phyloP scores from a whole-genome alignment of 2,329 filamentous ascomycete species.

The Phaeoacremonium minimum region DNA sequence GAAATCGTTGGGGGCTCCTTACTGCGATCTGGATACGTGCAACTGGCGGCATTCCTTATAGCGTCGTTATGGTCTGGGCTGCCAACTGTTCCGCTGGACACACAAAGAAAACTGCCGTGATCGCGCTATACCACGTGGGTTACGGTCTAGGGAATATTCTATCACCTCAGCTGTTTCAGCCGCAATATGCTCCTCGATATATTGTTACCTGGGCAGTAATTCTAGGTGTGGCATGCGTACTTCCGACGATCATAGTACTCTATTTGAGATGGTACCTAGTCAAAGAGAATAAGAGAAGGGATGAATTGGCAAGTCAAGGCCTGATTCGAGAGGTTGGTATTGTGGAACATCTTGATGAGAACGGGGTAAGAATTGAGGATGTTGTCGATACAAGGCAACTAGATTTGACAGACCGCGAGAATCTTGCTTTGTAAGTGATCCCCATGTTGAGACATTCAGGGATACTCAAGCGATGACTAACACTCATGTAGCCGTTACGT shows the following conservation, averaged over 20 bases:
- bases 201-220: constrained; percentile 22
- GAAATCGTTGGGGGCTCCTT: constrained; percentile 28
- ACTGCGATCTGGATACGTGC: constrained; percentile 31
- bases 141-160: constrained; percentile 22
- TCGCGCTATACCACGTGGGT: constrained; percentile 25
- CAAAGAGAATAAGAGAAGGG: constrained; percentile 31
- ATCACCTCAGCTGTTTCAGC: constrained; percentile 22
- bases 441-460: too few species aligned
- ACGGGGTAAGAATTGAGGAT: constrained; percentile 19
- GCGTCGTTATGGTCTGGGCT: constrained; percentile 32
- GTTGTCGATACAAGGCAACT: constrained; percentile 29
- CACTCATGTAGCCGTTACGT: too few species aligned
- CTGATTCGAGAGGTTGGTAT: constrained; percentile 18
- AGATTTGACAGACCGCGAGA: constrained; percentile 29
- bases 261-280: constrained; percentile 32
- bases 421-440: constrained; percentile 19
- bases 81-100: constrained; percentile 29
- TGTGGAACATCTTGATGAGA: constrained; percentile 19
- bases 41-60: constrained; percentile 29
- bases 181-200: constrained; percentile 19
- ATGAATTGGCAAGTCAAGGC: constrained; percentile 16
- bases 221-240: constrained; percentile 27
- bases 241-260: constrained; percentile 32
- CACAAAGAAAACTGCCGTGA: constrained; percentile 33
- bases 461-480: too few species aligned